Evolutionary conservation across 495 filamentous ascomycete species (phyloP).

Genomic region (Massariosphaeria phaeospora): DNA sequence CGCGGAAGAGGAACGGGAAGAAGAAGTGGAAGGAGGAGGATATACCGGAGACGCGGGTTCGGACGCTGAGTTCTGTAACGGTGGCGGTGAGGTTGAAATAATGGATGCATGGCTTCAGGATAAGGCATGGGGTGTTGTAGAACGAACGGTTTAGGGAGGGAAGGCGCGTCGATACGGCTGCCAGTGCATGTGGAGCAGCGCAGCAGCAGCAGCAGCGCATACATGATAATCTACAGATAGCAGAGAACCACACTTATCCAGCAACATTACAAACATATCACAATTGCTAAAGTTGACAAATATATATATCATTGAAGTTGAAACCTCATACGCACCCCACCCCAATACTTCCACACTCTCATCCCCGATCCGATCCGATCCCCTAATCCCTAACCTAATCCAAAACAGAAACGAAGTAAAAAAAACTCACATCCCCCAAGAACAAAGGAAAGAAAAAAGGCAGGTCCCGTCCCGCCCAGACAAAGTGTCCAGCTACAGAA

Average conservation of each 20-base stretch:
- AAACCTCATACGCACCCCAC: background rate
- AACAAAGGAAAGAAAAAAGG: no score
- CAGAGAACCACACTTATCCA: background rate
- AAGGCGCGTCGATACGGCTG: no score
- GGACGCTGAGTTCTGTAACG: slow-evolving; percentile 64
- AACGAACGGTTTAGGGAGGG: no score
- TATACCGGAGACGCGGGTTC: slow-evolving; percentile 54
- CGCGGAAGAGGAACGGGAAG: slow-evolving; percentile 34
- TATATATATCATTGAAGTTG: slow-evolving; percentile 34
- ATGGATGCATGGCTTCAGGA: background rate
- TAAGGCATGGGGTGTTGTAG: no score
- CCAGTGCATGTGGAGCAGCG: no score
- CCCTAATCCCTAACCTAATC: background rate
- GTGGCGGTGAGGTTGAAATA: slow-evolving; percentile 54
- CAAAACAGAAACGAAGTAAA: no score
- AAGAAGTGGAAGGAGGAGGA: slow-evolving; percentile 49
- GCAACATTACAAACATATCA: no score
- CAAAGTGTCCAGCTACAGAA: no score
- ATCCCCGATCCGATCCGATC: background rate
- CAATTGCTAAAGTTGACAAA: slow-evolving; percentile 7
- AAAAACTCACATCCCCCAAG: no score
- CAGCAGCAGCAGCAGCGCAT: background rate
- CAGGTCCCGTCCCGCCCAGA: no score
- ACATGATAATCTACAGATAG: background rate
- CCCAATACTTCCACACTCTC: background rate